A percentile compares a stretch with the other conserved stretches of the same genome.
Evolutionary conservation across 208 protist genomes (phyloP).

Genomic region (Acanthamoeba healyi): DNA sequence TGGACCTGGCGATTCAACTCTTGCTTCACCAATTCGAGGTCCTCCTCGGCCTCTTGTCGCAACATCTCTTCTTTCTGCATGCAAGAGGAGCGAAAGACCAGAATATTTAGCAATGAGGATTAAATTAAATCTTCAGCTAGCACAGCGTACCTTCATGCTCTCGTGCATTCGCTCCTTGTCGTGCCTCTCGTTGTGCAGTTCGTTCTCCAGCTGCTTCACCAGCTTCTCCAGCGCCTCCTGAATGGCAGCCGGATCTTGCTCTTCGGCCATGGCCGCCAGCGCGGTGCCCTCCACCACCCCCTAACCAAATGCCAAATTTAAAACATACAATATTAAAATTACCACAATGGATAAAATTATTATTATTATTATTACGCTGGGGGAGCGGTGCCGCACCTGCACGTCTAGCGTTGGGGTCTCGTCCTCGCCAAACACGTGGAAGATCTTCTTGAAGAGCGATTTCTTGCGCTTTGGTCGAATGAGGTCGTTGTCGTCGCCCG

Average conservation of each 20-base stretch:
- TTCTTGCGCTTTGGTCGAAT: constrained; percentile 50
- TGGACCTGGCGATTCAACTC: constrained; percentile 64
- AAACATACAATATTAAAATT: too few relatives aligned
- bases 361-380: too few relatives aligned
- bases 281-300: background rate
- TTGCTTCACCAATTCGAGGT: constrained; percentile 71
- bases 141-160: constrained; percentile 21
- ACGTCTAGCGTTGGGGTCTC: background rate
- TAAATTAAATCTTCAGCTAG: background rate
- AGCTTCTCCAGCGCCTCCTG: constrained; percentile 6
- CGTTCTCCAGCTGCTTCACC: constrained; percentile 22
- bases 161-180: constrained; percentile 56
- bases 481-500: constrained; percentile 47
- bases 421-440: constrained; percentile 7
- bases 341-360: too few relatives aligned
- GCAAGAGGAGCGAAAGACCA: background rate
- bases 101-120: background rate
- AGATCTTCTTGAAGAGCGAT: constrained; percentile 43
- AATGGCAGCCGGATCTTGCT: constrained; percentile 3
- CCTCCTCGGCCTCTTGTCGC: constrained; percentile 47
- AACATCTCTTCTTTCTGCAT: constrained; percentile 48
- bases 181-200: constrained; percentile 41
- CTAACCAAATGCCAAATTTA: background rate
- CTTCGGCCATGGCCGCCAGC: background rate
- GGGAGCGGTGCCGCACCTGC: background rate